Percentiles rank a stretch among this genome's conserved stretches.
Evolutionary conservation across 1,139 yeast species (phyloP).

Genomic region (Geotrichum macrosporum): DNA sequence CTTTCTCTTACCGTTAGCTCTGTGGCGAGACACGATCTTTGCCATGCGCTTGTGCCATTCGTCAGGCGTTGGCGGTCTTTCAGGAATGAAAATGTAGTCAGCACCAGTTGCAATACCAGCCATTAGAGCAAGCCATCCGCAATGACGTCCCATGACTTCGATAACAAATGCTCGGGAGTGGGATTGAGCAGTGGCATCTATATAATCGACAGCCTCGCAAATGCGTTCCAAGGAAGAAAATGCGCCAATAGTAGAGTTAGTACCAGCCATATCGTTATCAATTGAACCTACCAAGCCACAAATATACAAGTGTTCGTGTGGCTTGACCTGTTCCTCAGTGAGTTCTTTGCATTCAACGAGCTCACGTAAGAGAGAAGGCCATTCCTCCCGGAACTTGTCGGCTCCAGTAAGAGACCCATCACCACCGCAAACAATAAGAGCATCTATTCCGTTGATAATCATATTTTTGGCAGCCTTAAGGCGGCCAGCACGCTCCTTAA

Average conservation of each 20-base stretch:
- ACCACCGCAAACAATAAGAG: slow-evolving; percentile 97
- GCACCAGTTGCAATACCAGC: slow-evolving; percentile 96
- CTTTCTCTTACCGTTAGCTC: slow-evolving; percentile 84
- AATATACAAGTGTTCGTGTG: slow-evolving; percentile 72
- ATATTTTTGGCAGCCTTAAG: slow-evolving; percentile 76
- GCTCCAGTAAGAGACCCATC: slow-evolving; percentile 98
- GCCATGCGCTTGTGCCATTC: slow-evolving; percentile 67
- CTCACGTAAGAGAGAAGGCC: slow-evolving; percentile 83
- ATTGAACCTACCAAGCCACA: slow-evolving; percentile 96
- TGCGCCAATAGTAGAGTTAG: slow-evolving; percentile 96
- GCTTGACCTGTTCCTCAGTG: slow-evolving; percentile 52
- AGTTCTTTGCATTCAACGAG: slow-evolving; percentile 53
- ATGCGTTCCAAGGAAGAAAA: slow-evolving; percentile 90
- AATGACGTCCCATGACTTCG: slow-evolving; percentile 98
- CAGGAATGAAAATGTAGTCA: slow-evolving; percentile 90
- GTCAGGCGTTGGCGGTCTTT: slow-evolving; percentile 63
- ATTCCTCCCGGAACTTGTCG: slow-evolving; percentile 84
- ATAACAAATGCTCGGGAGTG: slow-evolving; percentile 97
- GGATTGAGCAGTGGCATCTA: slow-evolving; percentile 94
- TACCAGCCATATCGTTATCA: slow-evolving; percentile 95
- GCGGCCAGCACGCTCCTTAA: slow-evolving; percentile 81
- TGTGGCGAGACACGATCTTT: slow-evolving; percentile 66
- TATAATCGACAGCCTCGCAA: slow-evolving; percentile 88
- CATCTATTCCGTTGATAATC: slow-evolving; percentile 87
- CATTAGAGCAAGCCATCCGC: slow-evolving; percentile 98